Percentiles rank a stretch among this genome's conserved stretches.
Conservation (phyloP, 192 early-diverging fungal species). For the Funneliformis mosseae region DNA sequence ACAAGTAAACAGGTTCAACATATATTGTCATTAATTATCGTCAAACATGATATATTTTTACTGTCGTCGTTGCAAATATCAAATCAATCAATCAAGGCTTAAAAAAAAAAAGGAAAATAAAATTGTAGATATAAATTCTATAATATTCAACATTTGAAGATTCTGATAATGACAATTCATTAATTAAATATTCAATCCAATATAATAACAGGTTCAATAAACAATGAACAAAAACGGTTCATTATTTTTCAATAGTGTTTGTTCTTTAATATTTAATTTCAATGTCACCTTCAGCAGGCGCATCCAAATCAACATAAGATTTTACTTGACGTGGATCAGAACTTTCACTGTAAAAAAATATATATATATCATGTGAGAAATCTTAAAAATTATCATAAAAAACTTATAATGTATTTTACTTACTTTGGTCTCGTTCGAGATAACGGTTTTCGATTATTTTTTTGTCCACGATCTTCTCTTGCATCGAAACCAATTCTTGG, state of each 20-base stretch:
- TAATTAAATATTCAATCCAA: too few relatives aligned
- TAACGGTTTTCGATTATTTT: slow-evolving; percentile 3
- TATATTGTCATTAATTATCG: not conserved
- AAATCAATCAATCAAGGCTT: not conserved
- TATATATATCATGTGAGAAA: not conserved
- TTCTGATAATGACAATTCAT: not conserved
- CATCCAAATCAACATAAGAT: slow-evolving; percentile 88
- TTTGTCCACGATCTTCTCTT: slow-evolving; percentile 11
- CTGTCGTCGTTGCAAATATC: not conserved
- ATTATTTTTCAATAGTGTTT: too few relatives aligned
- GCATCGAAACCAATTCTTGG: slow-evolving; percentile 62
- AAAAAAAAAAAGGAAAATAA: not conserved
- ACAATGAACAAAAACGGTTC: too few relatives aligned
- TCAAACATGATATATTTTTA: not conserved
- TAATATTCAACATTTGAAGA: not conserved
- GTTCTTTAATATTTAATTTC: slow-evolving; percentile 53
- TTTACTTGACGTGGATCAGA: slow-evolving; percentile 77
- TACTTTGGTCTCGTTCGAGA: slow-evolving; percentile 22
- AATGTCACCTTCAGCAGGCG: slow-evolving; percentile 75
- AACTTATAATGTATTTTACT: not conserved
- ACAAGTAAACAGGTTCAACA: not conserved
- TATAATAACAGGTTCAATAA: too few relatives aligned
- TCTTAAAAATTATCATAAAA: not conserved
- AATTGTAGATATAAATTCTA: not conserved
- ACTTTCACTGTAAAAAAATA: not conserved